Conservation (phyloP, 257 asterid genomes). For the Thymus quinquecostatus region DNA sequence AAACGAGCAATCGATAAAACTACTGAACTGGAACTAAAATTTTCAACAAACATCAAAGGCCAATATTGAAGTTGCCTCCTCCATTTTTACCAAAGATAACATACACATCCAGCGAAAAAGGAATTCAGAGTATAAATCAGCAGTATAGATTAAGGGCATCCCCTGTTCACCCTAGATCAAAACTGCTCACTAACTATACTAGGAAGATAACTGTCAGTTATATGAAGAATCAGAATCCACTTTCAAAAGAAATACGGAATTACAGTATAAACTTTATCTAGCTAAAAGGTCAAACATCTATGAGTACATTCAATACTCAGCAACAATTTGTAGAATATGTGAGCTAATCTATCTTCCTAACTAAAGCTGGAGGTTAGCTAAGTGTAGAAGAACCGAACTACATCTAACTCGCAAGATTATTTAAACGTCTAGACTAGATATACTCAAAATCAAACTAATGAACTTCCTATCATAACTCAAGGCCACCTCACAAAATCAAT, state of each 20-base stretch:
- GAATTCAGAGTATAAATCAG: background rate
- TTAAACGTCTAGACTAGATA: background rate
- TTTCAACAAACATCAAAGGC: background rate
- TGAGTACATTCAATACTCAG: background rate
- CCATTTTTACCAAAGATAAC: background rate
- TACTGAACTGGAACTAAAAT: background rate
- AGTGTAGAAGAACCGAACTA: background rate
- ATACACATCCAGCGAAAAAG: background rate
- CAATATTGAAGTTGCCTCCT: background rate
- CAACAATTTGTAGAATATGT: constrained; percentile 2
- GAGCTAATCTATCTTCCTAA: background rate
- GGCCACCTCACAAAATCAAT: background rate
- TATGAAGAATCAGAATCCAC: background rate
- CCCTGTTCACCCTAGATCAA: background rate
- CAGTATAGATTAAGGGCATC: background rate
- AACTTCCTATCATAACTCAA: background rate
- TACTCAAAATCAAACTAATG: background rate
- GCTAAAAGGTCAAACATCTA: background rate
- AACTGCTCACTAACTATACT: background rate
- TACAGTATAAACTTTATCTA: background rate
- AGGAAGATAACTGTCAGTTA: background rate
- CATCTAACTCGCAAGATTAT: background rate
- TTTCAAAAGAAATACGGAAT: background rate
- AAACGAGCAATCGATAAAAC: background rate
- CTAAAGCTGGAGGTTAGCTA: background rate